Conservation (phyloP, 1,284 basidiomycete species). For the Phlebopus sp. region DNA sequence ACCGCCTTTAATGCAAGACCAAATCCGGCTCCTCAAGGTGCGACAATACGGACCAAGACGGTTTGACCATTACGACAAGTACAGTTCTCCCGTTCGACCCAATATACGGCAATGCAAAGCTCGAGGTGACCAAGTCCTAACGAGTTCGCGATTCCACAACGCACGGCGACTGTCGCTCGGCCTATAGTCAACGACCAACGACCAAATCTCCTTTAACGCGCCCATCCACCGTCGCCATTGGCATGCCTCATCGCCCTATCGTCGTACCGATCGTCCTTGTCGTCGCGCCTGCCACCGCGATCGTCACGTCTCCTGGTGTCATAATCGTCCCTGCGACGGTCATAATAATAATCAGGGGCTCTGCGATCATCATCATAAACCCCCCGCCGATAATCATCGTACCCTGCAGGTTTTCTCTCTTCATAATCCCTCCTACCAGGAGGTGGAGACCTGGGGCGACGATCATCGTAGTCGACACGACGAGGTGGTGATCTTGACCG, state of each 20-base stretch:
- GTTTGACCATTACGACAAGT: constrained; percentile 38
- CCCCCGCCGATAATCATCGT: constrained; percentile 77
- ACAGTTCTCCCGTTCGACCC: constrained; percentile 37
- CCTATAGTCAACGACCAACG: constrained; percentile 39
- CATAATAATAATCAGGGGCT: constrained; percentile 74
- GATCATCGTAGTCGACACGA: constrained; percentile 62
- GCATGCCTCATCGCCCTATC: constrained; percentile 66
- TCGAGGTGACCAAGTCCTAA: constrained; percentile 40
- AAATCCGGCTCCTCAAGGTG: constrained; percentile 34
- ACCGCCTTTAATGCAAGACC: constrained; percentile 18
- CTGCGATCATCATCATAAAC: constrained; percentile 70
- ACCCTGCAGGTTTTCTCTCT: constrained; percentile 81
- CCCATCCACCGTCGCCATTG: constrained; percentile 73
- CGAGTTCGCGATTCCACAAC: constrained; percentile 42
- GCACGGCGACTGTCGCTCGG: constrained; percentile 41
- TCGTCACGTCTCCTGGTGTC: constrained; percentile 65
- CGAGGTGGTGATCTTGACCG: constrained; percentile 72
- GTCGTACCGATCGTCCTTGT: constrained; percentile 73
- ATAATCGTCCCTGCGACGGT: constrained; percentile 71
- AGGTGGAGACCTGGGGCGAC: constrained; percentile 77
- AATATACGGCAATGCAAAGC: constrained; percentile 39
- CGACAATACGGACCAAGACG: constrained; percentile 35
- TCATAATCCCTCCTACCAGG: constrained; percentile 64
- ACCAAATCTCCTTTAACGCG: constrained; percentile 49
- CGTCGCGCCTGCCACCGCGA: constrained; percentile 60